These are phyloP conservation scores for Murraya paniculata DNA, from an alignment of 345 rosid species.

Conservation along the genomic window DNA sequence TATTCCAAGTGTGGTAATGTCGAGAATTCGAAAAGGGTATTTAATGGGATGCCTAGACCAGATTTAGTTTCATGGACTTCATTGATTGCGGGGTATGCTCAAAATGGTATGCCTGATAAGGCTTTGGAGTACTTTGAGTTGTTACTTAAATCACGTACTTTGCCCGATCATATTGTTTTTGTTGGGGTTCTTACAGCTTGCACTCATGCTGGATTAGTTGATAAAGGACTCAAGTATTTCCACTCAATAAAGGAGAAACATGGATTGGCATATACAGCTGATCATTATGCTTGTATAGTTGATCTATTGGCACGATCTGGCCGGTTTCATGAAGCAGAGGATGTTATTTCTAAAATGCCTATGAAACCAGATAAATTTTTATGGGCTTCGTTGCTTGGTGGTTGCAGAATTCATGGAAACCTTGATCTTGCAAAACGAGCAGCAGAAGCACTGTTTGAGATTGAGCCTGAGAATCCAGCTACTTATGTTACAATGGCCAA, in stretches of 20 bases:
- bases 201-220: conserved; percentile 78
- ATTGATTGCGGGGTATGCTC: conserved; percentile 75
- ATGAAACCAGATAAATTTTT: conserved; percentile 76
- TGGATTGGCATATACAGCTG: conserved; percentile 61
- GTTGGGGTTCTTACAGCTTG: conserved; percentile 90
- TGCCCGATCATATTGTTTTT: conserved; percentile 72
- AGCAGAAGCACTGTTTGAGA: conserved; percentile 64
- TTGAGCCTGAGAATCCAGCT: conserved; percentile 85
- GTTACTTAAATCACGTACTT: conserved; percentile 60
- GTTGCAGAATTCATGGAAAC: conserved; percentile 77
- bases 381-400: conserved; percentile 93
- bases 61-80: conserved; percentile 86
- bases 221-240: conserved; percentile 68
- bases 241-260: conserved; percentile 56
- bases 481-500: conserved; percentile 90
- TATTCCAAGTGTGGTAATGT: conserved; percentile 81
- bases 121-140: conserved; percentile 64
- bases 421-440: conserved; percentile 71
- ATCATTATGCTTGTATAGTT: conserved; percentile 81
- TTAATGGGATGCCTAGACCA: conserved; percentile 46
- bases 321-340: conserved; percentile 51
- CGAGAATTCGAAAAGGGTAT: conserved; percentile 58
- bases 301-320: conserved; percentile 80
- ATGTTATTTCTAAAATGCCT: conserved; percentile 58
- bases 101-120: conserved; percentile 65